Conservation (phyloP, 2,329 filamentous ascomycete species). For the Fusarium poae region DNA sequence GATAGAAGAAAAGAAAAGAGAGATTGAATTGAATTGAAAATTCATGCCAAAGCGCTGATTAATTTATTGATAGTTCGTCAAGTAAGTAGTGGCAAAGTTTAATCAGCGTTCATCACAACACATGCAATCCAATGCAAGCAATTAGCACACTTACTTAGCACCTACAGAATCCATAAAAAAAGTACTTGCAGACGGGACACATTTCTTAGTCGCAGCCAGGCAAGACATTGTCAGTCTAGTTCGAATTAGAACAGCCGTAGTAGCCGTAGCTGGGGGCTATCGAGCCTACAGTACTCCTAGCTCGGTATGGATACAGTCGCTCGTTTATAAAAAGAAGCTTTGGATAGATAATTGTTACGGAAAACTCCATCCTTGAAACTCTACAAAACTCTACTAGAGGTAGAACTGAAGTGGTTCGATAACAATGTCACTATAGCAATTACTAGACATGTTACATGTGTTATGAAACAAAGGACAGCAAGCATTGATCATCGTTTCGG, state of each 20-base stretch:
- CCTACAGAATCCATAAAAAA: neutral
- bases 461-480: neutral
- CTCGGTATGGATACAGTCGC: neutral
- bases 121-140: neutral
- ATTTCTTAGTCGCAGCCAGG: slow-evolving; percentile 4
- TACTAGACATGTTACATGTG: neutral
- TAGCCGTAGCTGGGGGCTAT: slow-evolving; percentile 16
- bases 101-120: neutral
- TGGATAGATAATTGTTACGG: neutral
- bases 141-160: neutral
- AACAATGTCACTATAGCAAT: neutral
- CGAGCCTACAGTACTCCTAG: slow-evolving; percentile 1
- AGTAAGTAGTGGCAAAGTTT: slow-evolving; percentile 31
- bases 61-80: slow-evolving; percentile 19
- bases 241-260: slow-evolving; percentile 7
- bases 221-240: slow-evolving; percentile 23
- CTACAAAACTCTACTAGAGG: neutral
- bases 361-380: neutral
- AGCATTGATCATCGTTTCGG: neutral
- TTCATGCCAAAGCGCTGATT: slow-evolving; percentile 28
- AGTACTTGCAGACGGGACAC: neutral
- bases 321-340: neutral
- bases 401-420: neutral
- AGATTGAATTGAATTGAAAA: neutral
- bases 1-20: neutral